A percentile compares a stretch with the other conserved stretches of the same genome.
Conservation (phyloP, 495 filamentous ascomycete genomes). For the Tuber borchii region DNA sequence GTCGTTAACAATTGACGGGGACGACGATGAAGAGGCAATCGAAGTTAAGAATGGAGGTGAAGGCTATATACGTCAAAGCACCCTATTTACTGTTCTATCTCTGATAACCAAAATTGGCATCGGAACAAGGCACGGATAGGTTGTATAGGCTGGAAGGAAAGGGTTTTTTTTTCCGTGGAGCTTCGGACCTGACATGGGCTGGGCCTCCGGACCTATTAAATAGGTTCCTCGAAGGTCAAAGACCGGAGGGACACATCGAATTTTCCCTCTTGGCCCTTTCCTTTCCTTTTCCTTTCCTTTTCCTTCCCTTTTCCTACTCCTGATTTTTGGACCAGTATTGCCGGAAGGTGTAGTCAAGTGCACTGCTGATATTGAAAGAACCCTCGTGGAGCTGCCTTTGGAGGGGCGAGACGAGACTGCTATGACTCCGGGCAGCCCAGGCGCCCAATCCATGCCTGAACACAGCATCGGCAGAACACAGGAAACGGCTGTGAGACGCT, state of each 20-base stretch:
- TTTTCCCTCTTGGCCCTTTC: slow-evolving; percentile 16
- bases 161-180: not conserved
- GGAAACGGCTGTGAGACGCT: not conserved
- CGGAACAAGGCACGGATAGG: not conserved
- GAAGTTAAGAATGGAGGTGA: not conserved
- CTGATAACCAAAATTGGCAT: not conserved
- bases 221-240: slow-evolving; percentile 1
- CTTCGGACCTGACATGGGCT: slow-evolving; percentile 11
- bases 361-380: slow-evolving; percentile 11
- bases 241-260: slow-evolving; percentile 5
- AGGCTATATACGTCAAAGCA: not conserved
- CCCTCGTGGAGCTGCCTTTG: slow-evolving; percentile 30
- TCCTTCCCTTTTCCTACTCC: slow-evolving; percentile 6
- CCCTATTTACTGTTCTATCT: slow-evolving; percentile 2
- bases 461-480: not conserved
- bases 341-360: slow-evolving; percentile 8
- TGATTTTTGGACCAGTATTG: not conserved
- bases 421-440: not conserved
- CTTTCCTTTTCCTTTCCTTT: slow-evolving; percentile 1
- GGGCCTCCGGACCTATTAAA: slow-evolving; percentile 11
- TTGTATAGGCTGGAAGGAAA: not conserved
- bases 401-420: not conserved
- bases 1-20: not conserved
- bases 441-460: not conserved
- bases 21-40: not conserved